Conservation (phyloP, 2,329 filamentous ascomycete genomes). For the Blumeria hordei region DNA sequence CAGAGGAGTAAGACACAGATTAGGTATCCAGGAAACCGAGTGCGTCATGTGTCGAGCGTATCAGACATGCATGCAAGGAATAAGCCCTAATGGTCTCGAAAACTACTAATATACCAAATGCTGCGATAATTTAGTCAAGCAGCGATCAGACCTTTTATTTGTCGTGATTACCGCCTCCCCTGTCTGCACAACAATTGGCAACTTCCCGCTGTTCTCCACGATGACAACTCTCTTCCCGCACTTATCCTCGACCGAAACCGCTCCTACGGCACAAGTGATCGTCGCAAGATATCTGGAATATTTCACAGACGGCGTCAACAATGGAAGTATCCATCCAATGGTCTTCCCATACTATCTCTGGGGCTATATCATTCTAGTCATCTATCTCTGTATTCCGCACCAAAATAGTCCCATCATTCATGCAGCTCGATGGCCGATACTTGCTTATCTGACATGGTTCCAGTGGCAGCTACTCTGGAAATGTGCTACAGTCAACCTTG, state of each 20-base stretch:
- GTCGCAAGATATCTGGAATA: constrained; percentile 15
- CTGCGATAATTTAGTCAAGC: no score
- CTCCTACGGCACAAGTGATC: constrained; percentile 8
- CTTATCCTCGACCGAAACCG: constrained; percentile 5
- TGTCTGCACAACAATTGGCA: no score
- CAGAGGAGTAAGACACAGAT: no score
- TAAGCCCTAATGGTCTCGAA: no score
- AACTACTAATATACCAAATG: no score
- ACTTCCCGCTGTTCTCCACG: no score
- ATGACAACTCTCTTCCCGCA: constrained; percentile 8
- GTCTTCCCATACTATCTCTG: constrained; percentile 28
- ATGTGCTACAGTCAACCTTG: constrained; percentile 27
- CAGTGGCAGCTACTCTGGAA: constrained; percentile 20
- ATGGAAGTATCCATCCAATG: constrained; percentile 23
- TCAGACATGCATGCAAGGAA: no score
- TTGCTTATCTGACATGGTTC: constrained; percentile 20
- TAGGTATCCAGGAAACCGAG: no score
- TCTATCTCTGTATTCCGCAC: constrained; percentile 33
- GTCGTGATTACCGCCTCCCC: no score
- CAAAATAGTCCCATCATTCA: constrained; percentile 25
- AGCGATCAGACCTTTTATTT: no score
- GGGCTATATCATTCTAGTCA: constrained; percentile 21
- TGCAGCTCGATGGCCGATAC: constrained; percentile 24
- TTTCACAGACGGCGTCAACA: constrained; percentile 17
- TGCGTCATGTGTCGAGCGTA: no score